Base-by-base conservation (phyloP, 2,329 filamentous ascomycete species). In the Stachybotrys chartarum region DNA sequence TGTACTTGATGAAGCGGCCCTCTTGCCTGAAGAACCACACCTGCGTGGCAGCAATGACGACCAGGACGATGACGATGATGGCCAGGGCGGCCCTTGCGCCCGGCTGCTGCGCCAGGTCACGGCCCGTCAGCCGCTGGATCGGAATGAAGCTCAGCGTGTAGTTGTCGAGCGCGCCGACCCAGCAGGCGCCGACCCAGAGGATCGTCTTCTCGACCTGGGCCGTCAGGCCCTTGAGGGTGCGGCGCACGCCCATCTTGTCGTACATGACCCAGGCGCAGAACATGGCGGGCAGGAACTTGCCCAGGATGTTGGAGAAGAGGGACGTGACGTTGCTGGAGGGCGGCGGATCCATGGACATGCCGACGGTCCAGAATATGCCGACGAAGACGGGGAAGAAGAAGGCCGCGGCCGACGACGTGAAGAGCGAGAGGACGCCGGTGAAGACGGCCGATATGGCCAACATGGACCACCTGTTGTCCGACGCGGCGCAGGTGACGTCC, bases 111-210 rank as follows among this genome's bases (percentile, higher is more conserved):
- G 87, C 75, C 48, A 99, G 83, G 66, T 99, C 94, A 68, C 95
- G 91, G 0, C 87, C 85, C 8, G 90, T 97, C n/a, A 99, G 79
- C 3, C 94, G 87, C 70, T 91, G 85, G 61, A 99, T 94, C 0
- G 94, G 94, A 58, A 99, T 97, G 72, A 90, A 88, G 64, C 91
- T 88, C 65, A 99, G 90, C 0, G 94, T 97, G 72, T 97, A 95
- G 72, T 97, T 97, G 66, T 93, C 93, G 61, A 99, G 74, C 1
- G 90, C 87, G 16, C 92, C 94, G 45, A 97, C 84, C 88, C 95
- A 99, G 66, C 88, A 91, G 7, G 85, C 87, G 1, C 92, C 92
- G 1, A 99, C 78, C 88, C 91, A 97, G 31, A 97, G 78, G 3
- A 97, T 72, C 0, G 91, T 90, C 77, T 96, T 97, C 66, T 96